Evolutionary conservation across 2,329 filamentous ascomycete species (phyloP), one percentile per base, ranked within the genome.

Genomic region (Calonectria multiphialidica): DNA sequence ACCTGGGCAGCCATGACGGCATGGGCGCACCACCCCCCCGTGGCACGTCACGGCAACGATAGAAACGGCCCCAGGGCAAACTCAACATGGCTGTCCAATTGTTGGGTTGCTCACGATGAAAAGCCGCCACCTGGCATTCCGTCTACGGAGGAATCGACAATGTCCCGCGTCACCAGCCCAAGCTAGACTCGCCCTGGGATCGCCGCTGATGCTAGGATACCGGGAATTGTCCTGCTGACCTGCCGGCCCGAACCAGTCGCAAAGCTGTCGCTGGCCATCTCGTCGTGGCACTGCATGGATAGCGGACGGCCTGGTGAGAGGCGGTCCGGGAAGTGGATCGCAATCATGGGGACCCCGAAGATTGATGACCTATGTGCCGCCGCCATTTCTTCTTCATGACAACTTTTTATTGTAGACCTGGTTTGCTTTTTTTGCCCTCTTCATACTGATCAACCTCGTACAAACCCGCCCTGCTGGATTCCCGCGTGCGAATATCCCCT

Each of bases 201-300:
- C 74, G 68, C 45, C 62, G 62, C 55, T 63, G 53, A 37, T 68
- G 61, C 67, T 53, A 68, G 72, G 69, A 59, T 68, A 72, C 66
- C 61, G 57, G 57, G 40, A 42, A 71, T 68, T 72, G 72, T 64
- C 72, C 75, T 72, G 75, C 75, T 78, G 76, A 78, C 75, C 69
- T 13, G 55, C 10, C 42, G 37, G 2, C 18, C 33, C 35, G 45
- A 63, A 55, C 69, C 69, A 71, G 69, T 67, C 64, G 57, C 55
- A 66, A 70, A 61, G 65, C 74, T 35, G 47, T 59, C 67, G 47
- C 53, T 70, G 53, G 50, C 23, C 68, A 62, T 57, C 64, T 69
- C 63, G 53, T 49, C 72, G 76, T 78, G 68, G 71, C 63, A 78
- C 75, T 53, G 66, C 66, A 63, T 53, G 45, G 66, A 61, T 59